phyloP scores from a whole-genome alignment of 73 alveolate species.

The Tetrahymena borealis region DNA sequence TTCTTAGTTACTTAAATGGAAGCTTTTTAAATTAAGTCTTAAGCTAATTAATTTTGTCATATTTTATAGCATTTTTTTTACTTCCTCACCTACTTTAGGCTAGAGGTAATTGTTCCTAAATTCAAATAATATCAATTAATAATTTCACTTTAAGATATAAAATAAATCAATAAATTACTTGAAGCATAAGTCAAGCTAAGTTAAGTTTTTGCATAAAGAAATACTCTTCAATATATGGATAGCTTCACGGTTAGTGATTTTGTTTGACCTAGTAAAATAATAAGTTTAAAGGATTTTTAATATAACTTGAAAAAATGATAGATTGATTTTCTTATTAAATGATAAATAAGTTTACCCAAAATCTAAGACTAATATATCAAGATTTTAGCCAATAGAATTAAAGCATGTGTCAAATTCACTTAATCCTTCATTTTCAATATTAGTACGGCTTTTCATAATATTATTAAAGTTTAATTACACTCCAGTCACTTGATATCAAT shows the following conservation, averaged over 20 bases:
- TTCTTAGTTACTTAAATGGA: neutral
- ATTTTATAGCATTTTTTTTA: neutral
- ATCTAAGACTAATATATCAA: neutral
- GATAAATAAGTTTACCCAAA: neutral
- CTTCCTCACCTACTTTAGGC: neutral
- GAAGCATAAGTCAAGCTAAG: neutral
- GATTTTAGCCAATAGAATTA: neutral
- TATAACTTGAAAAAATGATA: neutral
- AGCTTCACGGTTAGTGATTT: neutral
- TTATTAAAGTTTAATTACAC: too few species aligned
- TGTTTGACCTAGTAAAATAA: neutral
- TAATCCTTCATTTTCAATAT: neutral
- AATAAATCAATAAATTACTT: too few species aligned
- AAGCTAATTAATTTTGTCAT: neutral
- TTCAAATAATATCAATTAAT: neutral
- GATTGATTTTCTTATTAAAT: neutral
- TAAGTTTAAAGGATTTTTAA: neutral
- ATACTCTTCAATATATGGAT: neutral
- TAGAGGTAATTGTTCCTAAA: neutral
- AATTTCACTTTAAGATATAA: neutral
- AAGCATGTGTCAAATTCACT: neutral
- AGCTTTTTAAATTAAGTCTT: neutral
- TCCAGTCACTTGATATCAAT: neutral
- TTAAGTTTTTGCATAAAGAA: neutral
- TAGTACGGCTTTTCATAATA: neutral